phyloP scores from a whole-genome alignment of 805 yeast species.

The Spathaspora arborariae region DNA sequence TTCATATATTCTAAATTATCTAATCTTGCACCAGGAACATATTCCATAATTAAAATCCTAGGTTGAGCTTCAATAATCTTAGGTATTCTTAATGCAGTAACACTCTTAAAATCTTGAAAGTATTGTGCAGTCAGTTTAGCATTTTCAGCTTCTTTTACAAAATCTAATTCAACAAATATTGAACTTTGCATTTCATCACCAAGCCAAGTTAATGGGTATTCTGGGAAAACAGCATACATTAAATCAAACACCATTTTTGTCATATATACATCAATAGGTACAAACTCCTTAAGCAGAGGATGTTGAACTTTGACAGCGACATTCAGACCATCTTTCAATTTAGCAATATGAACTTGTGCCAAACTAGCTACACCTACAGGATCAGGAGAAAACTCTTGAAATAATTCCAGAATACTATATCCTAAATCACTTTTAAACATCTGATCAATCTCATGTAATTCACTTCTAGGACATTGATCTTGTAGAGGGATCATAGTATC shows the following conservation, averaged over 20 bases:
- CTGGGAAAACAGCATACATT: constrained; percentile 81
- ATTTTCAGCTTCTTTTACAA: constrained; percentile 80
- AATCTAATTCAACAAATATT: constrained; percentile 87
- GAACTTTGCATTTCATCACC: constrained; percentile 87
- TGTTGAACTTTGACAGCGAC: constrained; percentile 97
- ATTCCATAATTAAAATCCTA: constrained; percentile 86
- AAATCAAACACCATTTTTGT: constrained; percentile 72
- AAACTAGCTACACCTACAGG: constrained; percentile 96
- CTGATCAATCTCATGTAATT: constrained; percentile 59
- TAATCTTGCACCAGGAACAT: constrained; percentile 72
- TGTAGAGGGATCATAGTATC: constrained; percentile 89
- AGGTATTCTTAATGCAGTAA: constrained; percentile 82
- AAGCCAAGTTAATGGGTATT: constrained; percentile 92
- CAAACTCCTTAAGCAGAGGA: constrained; percentile 80
- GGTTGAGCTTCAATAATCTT: constrained; percentile 58
- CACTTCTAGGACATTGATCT: constrained; percentile 82
- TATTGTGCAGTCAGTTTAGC: constrained; percentile 66
- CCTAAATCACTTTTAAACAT: constrained; percentile 74
- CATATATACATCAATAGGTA: constrained; percentile 82
- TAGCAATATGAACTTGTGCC: constrained; percentile 92
- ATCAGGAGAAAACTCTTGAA: constrained; percentile 56
- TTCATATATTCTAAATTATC: constrained; percentile 71
- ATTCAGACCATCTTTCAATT: constrained; percentile 52
- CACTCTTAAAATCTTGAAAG: constrained; percentile 50
- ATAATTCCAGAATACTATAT: constrained; percentile 49